Evolutionary conservation across 768 basidiomycete genomes (phyloP), one percentile per base, ranked within the genome.

Genomic region (Amanita rubescens): DNA sequence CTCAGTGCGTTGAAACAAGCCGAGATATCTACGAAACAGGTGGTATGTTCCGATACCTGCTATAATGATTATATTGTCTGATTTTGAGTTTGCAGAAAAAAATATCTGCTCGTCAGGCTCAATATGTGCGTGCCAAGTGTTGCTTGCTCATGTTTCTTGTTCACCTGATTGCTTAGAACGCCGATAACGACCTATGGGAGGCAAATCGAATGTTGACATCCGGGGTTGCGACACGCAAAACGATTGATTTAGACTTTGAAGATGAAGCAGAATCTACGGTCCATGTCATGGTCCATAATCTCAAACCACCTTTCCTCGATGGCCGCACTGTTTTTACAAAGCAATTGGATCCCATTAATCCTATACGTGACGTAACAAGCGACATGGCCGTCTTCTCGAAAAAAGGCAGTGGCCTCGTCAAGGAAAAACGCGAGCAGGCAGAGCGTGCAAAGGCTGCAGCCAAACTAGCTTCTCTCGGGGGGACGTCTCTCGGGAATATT

Each of bases 151-250:
- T 10, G 11, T 2, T 17, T 20, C 22, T 37, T 53, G 39, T 56
- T 66, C 39, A 62, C 61, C 61, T 32, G 8, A 58, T 39, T 5
- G 17, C 55, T 3, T 63, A 94, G 90, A 97, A 98, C 62, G 92
- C 92, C 20, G 96, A 99, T 67, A 98, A 96, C 62, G 96, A 99
- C 62, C 73, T 95, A 10, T 99, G 96, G 96, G 96, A 99, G 73
- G 90, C 90, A 7, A 98, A 98, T 64, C 90, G 95, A 63, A 94
- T 99, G 88, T 75, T 92, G 9, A 92, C 91, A 0, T 98, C 96
- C 2, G 96, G 96, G 62, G 87, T 97, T 17, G 90, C 91, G 1
- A 90, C 90, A 8, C 85, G 90, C 32, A 88, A 83, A 59, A 75
- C 81, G 3, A 79, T 99, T 45, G 94, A 99, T 64, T 76, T 94